Percentiles rank a stretch among this genome's conserved stretches.
phyloP scores from a whole-genome alignment of 768 basidiomycete genomes.

The Collybia mongolica region DNA sequence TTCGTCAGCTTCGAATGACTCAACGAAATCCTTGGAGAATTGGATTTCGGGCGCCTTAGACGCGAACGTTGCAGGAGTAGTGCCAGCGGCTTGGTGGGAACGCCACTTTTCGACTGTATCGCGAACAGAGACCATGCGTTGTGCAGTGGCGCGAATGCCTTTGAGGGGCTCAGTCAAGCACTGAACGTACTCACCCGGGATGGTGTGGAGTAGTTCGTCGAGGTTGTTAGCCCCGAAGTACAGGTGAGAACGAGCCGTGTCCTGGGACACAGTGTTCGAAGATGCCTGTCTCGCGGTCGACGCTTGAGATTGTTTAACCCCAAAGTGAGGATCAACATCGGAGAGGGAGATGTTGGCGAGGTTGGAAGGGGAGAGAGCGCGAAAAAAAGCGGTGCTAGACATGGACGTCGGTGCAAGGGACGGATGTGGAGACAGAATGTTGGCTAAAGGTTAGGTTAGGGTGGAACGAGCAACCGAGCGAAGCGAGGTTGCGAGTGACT shows the following conservation, averaged over 20 bases:
- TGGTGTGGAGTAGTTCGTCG: constrained; percentile 8
- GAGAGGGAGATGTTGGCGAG: background rate
- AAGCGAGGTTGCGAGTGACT: too few species aligned
- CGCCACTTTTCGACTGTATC: constrained; percentile 2
- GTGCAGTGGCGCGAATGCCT: background rate
- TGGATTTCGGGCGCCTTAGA: constrained; percentile 1
- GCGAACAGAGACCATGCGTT: background rate
- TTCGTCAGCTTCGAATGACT: background rate
- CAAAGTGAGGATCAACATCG: too few species aligned
- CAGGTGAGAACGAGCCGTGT: background rate
- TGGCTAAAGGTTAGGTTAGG: too few species aligned
- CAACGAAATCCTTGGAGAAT: background rate
- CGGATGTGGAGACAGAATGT: too few species aligned
- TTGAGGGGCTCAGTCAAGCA: constrained; percentile 7
- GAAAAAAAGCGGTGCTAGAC: background rate
- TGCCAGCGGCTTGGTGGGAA: constrained; percentile 5
- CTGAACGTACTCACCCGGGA: constrained; percentile 10
- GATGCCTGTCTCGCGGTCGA: background rate
- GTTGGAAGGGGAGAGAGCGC: background rate
- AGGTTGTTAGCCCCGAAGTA: background rate
- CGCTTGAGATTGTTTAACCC: too few species aligned
- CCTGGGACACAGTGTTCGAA: too few species aligned
- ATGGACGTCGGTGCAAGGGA: too few species aligned
- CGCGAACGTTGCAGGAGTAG: background rate
- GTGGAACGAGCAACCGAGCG: too few species aligned